Base-by-base conservation (phyloP, 441 rosid genomes). In the Croton laevigatus region DNA sequence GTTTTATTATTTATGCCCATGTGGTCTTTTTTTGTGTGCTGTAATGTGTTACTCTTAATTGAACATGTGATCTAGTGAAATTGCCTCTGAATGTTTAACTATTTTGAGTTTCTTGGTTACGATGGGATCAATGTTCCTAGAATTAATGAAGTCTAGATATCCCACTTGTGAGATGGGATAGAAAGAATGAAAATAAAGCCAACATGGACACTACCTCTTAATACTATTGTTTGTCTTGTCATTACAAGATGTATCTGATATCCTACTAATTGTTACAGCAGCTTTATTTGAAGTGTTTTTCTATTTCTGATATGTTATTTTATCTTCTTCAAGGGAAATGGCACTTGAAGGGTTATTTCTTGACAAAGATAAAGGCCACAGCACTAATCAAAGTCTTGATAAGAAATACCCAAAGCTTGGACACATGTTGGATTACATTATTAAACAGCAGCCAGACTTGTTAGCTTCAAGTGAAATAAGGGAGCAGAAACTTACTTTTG, bases 341-440 rank as follows among this genome's bases (percentile, higher is more conserved):
- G 98, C 98, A 74, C 86, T 89, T 34, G 95, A 91, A 84, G 96
- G 98, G 68, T 84, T 95, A 67, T 91, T 86, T 83, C 94, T 84
- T 63, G 53, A 64, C 62, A 89, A 85, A 78, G 89, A 83, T 72
- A 87, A 81, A 78, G 79, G 83, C 70, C 85, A 32, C 68, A 74
- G 62, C 51, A 68, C 68, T 57, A 80, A 69, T 83, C 78, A 82
- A 75, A 88, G 78, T 80, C 75, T 77, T 73, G 83, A 83, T 48
- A 60, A 72, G 59, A 86, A 70, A 67, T 91, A 88, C 81, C 99
- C 99, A 53, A 88, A 83, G 72, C 85, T 93, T 84, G 87, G 75
- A 72, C 84, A 72, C 79, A 88, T 95, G 93, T 79, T 92, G 75
- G 88, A 80, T 73, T 91, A 84, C 80, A 87, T 92, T 81, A 81